Evolutionary conservation across 2,329 filamentous ascomycete genomes (phyloP).

Genomic region (Penicillium sp.): DNA sequence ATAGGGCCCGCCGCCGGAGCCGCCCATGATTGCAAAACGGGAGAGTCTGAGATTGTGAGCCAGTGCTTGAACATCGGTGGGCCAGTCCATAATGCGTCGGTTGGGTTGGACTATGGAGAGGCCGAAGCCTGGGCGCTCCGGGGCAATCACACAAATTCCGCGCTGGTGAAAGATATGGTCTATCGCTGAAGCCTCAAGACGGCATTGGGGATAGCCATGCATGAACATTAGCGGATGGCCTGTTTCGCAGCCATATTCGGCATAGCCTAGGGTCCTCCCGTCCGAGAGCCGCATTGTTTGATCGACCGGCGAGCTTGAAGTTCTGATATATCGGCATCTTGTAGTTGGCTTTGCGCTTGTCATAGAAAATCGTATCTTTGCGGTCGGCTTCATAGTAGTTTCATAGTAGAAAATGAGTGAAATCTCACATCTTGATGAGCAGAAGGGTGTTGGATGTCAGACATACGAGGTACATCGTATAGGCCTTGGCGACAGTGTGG

Average conservation of each 20-base stretch:
- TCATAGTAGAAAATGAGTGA: neutral
- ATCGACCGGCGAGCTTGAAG: neutral
- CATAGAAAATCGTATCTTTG: neutral
- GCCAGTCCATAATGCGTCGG: constrained; percentile 42
- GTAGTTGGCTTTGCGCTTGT: neutral
- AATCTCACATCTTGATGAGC: neutral
- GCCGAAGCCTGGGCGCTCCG: constrained; percentile 48
- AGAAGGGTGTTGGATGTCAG: neutral
- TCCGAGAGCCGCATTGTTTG: constrained; percentile 30
- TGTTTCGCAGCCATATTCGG: constrained; percentile 41
- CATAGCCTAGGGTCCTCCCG: constrained; percentile 44
- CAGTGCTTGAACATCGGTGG: constrained; percentile 43
- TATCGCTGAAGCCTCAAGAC: constrained; percentile 40
- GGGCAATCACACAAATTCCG: constrained; percentile 41
- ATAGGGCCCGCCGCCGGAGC: constrained; percentile 50
- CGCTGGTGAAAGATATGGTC: constrained; percentile 35
- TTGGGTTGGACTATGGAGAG: constrained; percentile 40
- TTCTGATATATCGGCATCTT: neutral
- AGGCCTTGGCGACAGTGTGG: neutral
- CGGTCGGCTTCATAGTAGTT: neutral
- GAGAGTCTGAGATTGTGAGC: constrained; percentile 41
- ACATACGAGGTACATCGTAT: neutral
- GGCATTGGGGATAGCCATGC: constrained; percentile 46
- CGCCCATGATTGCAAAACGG: constrained; percentile 45
- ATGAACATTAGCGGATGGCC: constrained; percentile 42